phyloP scores from a whole-genome alignment of 441 rosid genomes.

The Codiaeum variegatum region DNA sequence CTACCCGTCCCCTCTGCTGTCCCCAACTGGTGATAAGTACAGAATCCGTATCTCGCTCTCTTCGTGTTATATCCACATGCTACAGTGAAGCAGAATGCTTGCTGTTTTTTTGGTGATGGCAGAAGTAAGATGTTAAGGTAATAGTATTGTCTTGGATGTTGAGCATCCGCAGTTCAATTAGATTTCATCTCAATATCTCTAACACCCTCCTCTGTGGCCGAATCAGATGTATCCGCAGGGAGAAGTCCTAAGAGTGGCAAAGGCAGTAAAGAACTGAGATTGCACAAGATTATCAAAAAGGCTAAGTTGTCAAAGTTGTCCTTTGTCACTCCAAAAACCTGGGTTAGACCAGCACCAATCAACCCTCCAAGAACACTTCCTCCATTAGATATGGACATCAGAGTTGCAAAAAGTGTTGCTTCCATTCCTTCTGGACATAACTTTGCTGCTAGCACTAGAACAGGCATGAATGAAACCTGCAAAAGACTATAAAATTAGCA shows the following conservation, averaged over 20 bases:
- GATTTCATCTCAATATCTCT: conserved; percentile 78
- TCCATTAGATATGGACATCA: conserved; percentile 91
- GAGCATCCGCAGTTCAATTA: conserved; percentile 30
- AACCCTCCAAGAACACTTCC: conserved; percentile 91
- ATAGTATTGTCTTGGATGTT: not conserved
- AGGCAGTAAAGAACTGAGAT: conserved; percentile 88
- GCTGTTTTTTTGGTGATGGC: not conserved
- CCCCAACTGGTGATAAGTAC: conserved; percentile 14
- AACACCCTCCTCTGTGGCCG: conserved; percentile 33
- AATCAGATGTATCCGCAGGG: conserved; percentile 46
- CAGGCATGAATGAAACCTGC: conserved; percentile 98
- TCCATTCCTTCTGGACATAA: conserved; percentile 98
- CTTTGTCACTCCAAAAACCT: conserved; percentile 72
- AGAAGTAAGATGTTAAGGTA: not conserved
- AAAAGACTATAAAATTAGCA: conserved; percentile 1
- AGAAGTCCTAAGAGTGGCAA: conserved; percentile 87
- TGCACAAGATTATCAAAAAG: conserved; percentile 73
- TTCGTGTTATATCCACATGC: not conserved
- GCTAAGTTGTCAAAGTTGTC: conserved; percentile 71
- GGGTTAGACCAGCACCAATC: conserved; percentile 83
- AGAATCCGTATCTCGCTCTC: conserved; percentile 7
- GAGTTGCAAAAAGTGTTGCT: conserved; percentile 93
- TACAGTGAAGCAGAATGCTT: not conserved
- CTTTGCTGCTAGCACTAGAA: conserved; percentile 86
- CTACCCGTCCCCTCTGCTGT: not conserved